phyloP scores from a whole-genome alignment of 2,329 filamentous ascomycete genomes.

The Fusarium secorum region DNA sequence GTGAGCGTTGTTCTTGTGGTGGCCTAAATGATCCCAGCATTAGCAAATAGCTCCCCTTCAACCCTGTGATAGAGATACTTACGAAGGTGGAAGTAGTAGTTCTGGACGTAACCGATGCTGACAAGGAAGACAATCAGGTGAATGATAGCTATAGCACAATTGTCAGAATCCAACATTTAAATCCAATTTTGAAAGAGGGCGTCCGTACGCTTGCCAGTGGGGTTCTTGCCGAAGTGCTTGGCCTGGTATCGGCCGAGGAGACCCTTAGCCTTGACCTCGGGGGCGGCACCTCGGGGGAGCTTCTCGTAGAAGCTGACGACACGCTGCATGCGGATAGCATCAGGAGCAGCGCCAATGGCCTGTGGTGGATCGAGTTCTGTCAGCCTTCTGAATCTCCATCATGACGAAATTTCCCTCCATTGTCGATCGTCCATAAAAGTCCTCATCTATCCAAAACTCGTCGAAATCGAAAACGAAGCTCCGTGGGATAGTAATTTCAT shows the following conservation, averaged over 20 bases:
- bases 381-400: slow-evolving; percentile 44
- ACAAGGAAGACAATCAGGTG: slow-evolving; percentile 84
- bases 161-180: slow-evolving; percentile 22
- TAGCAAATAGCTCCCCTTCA: slow-evolving; percentile 16
- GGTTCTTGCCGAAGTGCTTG: slow-evolving; percentile 95
- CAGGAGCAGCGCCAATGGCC: slow-evolving; percentile 93
- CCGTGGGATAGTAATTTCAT: slow-evolving; percentile 2
- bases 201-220: slow-evolving; percentile 82
- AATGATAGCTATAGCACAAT: slow-evolving; percentile 73
- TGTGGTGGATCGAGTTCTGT: slow-evolving; percentile 53
- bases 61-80: slow-evolving; percentile 57
- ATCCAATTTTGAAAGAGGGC: slow-evolving; percentile 37
- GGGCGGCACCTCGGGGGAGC: slow-evolving; percentile 90
- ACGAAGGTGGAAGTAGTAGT: slow-evolving; percentile 99
- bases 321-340: slow-evolving; percentile 97
- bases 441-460: slow-evolving; percentile 19
- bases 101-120: slow-evolving; percentile 89
- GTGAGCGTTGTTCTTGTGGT: slow-evolving; percentile 99
- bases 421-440: slow-evolving; percentile 11
- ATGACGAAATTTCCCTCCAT: slow-evolving; percentile 18
- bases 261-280: slow-evolving; percentile 81
- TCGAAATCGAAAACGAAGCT: slow-evolving; percentile 21
- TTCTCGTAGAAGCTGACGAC: slow-evolving; percentile 99
- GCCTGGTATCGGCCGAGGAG: slow-evolving; percentile 88
- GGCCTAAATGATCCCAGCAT: slow-evolving; percentile 65